Percentiles rank a stretch among this genome's conserved stretches.
phyloP scores from a whole-genome alignment of 305 asterid species.

The Solanum hybrid region DNA sequence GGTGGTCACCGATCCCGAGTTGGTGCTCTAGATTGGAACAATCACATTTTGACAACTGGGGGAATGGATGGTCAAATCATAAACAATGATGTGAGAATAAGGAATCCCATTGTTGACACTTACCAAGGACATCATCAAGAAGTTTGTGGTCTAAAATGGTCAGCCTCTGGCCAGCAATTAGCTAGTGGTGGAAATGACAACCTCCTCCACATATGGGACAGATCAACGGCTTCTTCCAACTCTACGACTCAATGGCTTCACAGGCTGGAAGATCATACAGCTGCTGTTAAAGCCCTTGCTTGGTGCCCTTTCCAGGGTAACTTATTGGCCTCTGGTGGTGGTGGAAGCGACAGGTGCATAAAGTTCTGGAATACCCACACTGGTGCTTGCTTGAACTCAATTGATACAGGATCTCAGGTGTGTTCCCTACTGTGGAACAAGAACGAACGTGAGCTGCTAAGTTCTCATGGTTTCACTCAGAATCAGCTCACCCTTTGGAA shows the following conservation, averaged over 20 bases:
- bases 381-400: conserved; percentile 82
- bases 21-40: conserved; percentile 87
- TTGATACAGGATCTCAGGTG: conserved; percentile 84
- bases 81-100: conserved; percentile 74
- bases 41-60: conserved; percentile 58
- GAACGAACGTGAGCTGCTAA: conserved; percentile 71
- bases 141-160: conserved; percentile 86
- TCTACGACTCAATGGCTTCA: conserved; percentile 66
- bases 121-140: conserved; percentile 74
- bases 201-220: conserved; percentile 77
- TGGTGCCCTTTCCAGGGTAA: conserved; percentile 95
- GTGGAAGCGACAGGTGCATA: conserved; percentile 67
- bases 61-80: conserved; percentile 75
- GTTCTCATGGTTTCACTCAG: conserved; percentile 81
- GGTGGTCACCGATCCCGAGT: conserved; percentile 63
- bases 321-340: conserved; percentile 75
- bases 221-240: conserved; percentile 45
- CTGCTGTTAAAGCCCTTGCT: conserved; percentile 86
- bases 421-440: conserved; percentile 87
- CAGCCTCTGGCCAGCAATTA: conserved; percentile 76
- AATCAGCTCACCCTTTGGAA: conserved; percentile 93
- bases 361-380: conserved; percentile 88
- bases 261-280: conserved; percentile 74
- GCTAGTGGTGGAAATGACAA: conserved; percentile 88
- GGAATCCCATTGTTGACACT: conserved; percentile 54